Evolutionary conservation across 176 grass and related monocot genomes (phyloP).

Genomic region (Pontederia crassipes): DNA sequence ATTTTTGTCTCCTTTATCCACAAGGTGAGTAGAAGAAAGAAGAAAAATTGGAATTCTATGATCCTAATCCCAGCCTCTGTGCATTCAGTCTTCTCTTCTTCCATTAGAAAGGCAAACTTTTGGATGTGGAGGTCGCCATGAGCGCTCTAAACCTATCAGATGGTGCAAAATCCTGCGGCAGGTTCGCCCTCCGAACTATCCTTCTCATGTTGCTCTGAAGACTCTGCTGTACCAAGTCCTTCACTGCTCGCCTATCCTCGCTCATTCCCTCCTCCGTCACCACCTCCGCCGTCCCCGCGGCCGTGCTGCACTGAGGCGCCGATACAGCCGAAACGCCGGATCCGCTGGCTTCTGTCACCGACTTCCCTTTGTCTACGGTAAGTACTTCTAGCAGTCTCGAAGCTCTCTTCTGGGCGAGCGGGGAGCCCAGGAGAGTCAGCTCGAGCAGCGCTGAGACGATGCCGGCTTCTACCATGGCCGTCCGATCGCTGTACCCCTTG

Average conservation of each 20-base stretch:
- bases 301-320: conserved; percentile 36
- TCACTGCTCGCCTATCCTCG: conserved; percentile 67
- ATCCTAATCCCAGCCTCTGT: not conserved
- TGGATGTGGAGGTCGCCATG: conserved; percentile 57
- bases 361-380: conserved; percentile 65
- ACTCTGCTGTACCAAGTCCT: conserved; percentile 89
- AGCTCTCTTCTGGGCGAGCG: conserved; percentile 84
- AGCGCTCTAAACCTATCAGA: conserved; percentile 40
- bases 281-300: not conserved
- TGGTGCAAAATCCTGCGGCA: conserved; percentile 62
- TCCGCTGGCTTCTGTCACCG: conserved; percentile 19
- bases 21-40: too few relatives aligned
- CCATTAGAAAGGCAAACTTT: conserved; percentile 81
- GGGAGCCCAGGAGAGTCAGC: conserved; percentile 74
- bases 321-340: conserved; percentile 42
- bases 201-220: conserved; percentile 84
- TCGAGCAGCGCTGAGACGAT: conserved; percentile 65
- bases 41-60: too few relatives aligned
- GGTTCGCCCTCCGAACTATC: conserved; percentile 61
- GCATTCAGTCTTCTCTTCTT: not conserved
- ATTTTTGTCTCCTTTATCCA: too few relatives aligned
- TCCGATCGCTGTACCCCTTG: conserved; percentile 46
- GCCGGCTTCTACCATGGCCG: conserved; percentile 56
- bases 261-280: conserved; percentile 34
- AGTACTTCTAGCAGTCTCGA: conserved; percentile 77